These are phyloP conservation scores for Mycena maculata DNA, from an alignment of 768 basidiomycete species.

Conservation along the genomic window DNA sequence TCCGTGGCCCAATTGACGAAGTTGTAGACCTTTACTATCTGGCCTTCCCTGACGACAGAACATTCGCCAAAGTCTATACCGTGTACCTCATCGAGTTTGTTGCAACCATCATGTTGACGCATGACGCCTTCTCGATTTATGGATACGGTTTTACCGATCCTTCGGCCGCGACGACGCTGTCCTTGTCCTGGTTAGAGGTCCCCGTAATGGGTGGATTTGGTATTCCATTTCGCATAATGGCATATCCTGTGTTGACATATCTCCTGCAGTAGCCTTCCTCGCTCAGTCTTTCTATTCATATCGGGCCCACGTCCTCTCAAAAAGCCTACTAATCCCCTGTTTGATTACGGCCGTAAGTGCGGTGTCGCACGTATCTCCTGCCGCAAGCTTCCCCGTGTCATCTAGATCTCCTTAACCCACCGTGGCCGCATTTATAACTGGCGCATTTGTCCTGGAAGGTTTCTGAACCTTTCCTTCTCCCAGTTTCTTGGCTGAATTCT, in stretches of 20 bases:
- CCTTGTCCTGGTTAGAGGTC: background rate
- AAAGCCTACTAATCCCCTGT: background rate
- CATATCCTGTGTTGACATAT: background rate
- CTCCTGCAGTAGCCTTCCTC: background rate
- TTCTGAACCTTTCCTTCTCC: no score
- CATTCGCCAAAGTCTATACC: background rate
- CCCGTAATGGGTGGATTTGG: background rate
- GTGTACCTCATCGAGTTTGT: background rate
- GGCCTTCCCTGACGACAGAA: background rate
- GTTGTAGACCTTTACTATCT: background rate
- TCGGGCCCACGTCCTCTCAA: background rate
- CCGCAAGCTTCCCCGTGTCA: no score
- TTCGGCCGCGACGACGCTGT: background rate
- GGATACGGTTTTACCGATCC: background rate
- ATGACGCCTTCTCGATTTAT: background rate
- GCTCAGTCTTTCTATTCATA: background rate
- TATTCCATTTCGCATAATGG: background rate
- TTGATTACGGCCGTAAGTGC: background rate
- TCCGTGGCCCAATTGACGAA: no score
- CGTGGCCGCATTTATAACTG: background rate
- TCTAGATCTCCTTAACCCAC: background rate
- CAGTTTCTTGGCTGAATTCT: background rate
- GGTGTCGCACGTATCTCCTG: no score
- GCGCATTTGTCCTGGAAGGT: background rate
- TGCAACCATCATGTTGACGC: background rate